Percentiles rank a stretch among this genome's conserved stretches.
These are phyloP conservation scores for Calocybe gangraenosa DNA, from an alignment of 768 basidiomycete genomes.

Conservation along the genomic window DNA sequence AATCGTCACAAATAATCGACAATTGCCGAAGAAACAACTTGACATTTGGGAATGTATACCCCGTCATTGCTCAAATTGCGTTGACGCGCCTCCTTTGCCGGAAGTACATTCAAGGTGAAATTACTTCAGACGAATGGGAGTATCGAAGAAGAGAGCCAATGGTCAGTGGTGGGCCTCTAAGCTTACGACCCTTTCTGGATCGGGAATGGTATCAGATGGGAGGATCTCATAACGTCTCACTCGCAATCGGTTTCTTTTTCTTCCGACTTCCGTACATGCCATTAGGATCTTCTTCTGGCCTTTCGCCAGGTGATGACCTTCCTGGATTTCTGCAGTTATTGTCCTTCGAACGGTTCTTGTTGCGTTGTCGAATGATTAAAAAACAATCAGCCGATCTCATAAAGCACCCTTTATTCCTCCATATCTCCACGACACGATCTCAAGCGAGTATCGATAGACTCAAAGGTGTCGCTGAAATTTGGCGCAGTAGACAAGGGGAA, in stretches of 20 bases:
- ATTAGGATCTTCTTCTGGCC: constrained; percentile 20
- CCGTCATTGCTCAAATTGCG: constrained; percentile 49
- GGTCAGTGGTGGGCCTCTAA: constrained; percentile 44
- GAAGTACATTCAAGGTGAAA: constrained; percentile 42
- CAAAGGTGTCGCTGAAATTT: constrained; percentile 18
- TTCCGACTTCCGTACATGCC: constrained; percentile 47
- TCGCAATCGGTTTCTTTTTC: constrained; percentile 39
- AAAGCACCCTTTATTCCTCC: constrained; percentile 43
- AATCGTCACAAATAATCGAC: constrained; percentile 27
- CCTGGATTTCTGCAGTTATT: constrained; percentile 40
- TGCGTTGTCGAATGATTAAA: constrained; percentile 35
- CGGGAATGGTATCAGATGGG: constrained; percentile 40
- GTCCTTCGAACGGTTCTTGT: constrained; percentile 41
- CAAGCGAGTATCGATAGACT: constrained; percentile 23
- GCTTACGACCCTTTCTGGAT: constrained; percentile 47
- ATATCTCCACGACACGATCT: constrained; percentile 27
- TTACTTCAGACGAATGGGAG: constrained; percentile 49
- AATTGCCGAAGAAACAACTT: constrained; percentile 38
- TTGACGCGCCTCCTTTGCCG: constrained; percentile 47
- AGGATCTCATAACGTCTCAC: constrained; percentile 38
- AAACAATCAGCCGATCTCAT: constrained; percentile 29
- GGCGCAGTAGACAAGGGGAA: constrained; percentile 15
- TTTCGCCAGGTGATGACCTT: constrained; percentile 30
- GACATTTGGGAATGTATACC: constrained; percentile 49
- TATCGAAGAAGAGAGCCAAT: constrained; percentile 45